phyloP scores from a whole-genome alignment of 75 land plant genomes.

The Gnetum montanum region DNA sequence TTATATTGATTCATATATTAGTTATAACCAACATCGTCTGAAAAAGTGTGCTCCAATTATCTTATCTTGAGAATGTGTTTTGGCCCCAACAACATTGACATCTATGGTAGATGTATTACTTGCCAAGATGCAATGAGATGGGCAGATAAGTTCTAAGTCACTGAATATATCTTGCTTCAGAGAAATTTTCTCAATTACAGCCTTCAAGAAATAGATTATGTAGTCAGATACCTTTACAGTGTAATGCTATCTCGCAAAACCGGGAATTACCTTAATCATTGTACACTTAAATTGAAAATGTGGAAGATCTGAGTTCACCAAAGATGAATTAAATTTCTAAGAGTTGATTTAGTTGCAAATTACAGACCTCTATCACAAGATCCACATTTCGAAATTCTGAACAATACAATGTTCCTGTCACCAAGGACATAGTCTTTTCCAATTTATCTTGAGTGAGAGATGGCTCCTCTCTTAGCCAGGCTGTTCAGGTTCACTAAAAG shows the following conservation, averaged over 20 bases:
- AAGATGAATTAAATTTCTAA: too few relatives aligned
- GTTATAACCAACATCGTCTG: constrained; percentile 24
- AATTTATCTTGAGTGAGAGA: constrained; percentile 69
- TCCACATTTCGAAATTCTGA: constrained; percentile 78
- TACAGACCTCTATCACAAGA: constrained; percentile 88
- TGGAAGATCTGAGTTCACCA: not conserved
- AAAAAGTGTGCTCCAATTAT: constrained; percentile 80
- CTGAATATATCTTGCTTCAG: constrained; percentile 79
- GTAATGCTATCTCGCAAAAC: not conserved
- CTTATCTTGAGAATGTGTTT: constrained; percentile 53
- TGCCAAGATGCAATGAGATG: constrained; percentile 70
- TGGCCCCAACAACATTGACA: constrained; percentile 58
- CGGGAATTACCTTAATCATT: not conserved
- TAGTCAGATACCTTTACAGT: too few relatives aligned
- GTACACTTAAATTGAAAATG: not conserved
- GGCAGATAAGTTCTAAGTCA: constrained; percentile 69
- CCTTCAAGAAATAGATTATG: constrained; percentile 37
- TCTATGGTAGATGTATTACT: constrained; percentile 76
- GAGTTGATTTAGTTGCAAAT: too few relatives aligned
- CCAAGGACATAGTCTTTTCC: constrained; percentile 65
- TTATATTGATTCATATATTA: not conserved
- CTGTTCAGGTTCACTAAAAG: constrained; percentile 83
- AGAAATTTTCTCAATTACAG: constrained; percentile 76
- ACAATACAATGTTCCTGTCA: constrained; percentile 66
- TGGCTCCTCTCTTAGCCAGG: constrained; percentile 83